Percentiles rank a stretch among this genome's conserved stretches.
These are phyloP conservation scores for Chalaropsis thielavioides DNA, from an alignment of 2,329 filamentous ascomycete genomes.

Conservation along the genomic window DNA sequence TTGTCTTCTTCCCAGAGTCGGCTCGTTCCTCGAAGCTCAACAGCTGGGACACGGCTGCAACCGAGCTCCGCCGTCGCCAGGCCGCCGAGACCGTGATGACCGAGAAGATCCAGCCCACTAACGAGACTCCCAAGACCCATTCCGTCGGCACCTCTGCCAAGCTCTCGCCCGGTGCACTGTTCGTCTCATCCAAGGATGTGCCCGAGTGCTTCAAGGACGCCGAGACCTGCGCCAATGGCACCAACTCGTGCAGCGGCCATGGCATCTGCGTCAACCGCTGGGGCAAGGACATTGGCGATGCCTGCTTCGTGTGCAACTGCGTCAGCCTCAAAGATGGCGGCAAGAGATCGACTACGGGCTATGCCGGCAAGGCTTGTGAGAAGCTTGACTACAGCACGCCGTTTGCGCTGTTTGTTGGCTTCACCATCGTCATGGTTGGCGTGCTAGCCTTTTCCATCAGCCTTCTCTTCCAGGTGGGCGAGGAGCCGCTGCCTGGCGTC, in stretches of 20 bases:
- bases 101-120: slow-evolving; percentile 17
- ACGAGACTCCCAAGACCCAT: slow-evolving; percentile 11
- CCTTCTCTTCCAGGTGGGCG: slow-evolving; percentile 68
- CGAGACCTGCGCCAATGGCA: slow-evolving; percentile 53
- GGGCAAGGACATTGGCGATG: slow-evolving; percentile 27
- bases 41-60: slow-evolving; percentile 29
- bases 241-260: slow-evolving; percentile 69
- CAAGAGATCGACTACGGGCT: slow-evolving; percentile 48
- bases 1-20: slow-evolving; percentile 40
- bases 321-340: slow-evolving; percentile 33
- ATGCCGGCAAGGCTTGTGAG: slow-evolving; percentile 76
- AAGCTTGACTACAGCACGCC: slow-evolving; percentile 81
- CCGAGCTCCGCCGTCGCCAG: slow-evolving; percentile 35
- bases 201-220: slow-evolving; percentile 62
- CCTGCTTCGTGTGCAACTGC: slow-evolving; percentile 73
- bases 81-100: slow-evolving; percentile 21
- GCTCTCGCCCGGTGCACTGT: slow-evolving; percentile 19
- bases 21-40: slow-evolving; percentile 26
- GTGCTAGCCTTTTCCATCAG: slow-evolving; percentile 57
- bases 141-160: slow-evolving; percentile 17
- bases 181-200: slow-evolving; percentile 30
- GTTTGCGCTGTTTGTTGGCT: slow-evolving; percentile 74
- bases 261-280: slow-evolving; percentile 62
- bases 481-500: slow-evolving; percentile 79
- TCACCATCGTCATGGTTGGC: slow-evolving; percentile 55